These are phyloP conservation scores for Rhodotorula sphaerocarpa DNA, from an alignment of 768 basidiomycete genomes.

Conservation along the genomic window DNA sequence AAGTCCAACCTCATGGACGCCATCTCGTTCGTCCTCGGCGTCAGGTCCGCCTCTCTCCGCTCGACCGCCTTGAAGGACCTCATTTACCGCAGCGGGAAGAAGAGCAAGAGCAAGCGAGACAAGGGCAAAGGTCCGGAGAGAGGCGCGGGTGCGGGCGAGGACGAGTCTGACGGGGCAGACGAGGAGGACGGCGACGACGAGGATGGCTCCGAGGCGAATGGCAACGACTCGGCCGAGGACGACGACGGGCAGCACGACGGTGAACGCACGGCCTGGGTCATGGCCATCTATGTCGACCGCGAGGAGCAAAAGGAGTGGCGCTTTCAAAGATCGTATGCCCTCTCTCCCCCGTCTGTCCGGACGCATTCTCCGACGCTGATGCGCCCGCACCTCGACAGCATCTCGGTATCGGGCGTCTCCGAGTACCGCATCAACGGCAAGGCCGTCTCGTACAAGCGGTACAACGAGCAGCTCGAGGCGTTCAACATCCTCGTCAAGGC, in stretches of 20 bases:
- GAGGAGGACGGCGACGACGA: slow-evolving; percentile 45
- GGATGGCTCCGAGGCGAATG: slow-evolving; percentile 44
- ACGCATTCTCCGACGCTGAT: not conserved
- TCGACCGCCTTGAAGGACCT: slow-evolving; percentile 91
- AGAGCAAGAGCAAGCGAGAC: slow-evolving; percentile 46
- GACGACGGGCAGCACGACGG: slow-evolving; percentile 56
- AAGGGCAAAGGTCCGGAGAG: slow-evolving; percentile 47
- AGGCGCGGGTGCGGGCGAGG: slow-evolving; percentile 48
- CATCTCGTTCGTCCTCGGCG: slow-evolving; percentile 95
- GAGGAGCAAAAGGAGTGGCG: slow-evolving; percentile 67
- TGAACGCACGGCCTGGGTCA: slow-evolving; percentile 90
- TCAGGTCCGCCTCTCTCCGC: slow-evolving; percentile 84
- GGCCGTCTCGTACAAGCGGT: slow-evolving; percentile 73
- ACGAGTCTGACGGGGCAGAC: slow-evolving; percentile 47
- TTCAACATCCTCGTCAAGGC: slow-evolving; percentile 98
- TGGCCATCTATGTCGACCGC: slow-evolving; percentile 75
- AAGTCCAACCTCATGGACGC: slow-evolving; percentile 99
- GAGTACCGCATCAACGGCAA: slow-evolving; percentile 81
- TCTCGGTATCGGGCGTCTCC: slow-evolving; percentile 75
- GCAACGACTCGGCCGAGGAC: slow-evolving; percentile 46
- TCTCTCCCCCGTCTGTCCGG: too few relatives aligned
- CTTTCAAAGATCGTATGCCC: slow-evolving; percentile 81
- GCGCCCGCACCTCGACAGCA: slow-evolving; percentile 49
- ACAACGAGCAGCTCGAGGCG: slow-evolving; percentile 73
- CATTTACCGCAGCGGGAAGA: slow-evolving; percentile 75